These are phyloP conservation scores for Rhodotorula sp. DNA, from an alignment of 1,284 basidiomycete genomes.

Conservation along the genomic window DNA sequence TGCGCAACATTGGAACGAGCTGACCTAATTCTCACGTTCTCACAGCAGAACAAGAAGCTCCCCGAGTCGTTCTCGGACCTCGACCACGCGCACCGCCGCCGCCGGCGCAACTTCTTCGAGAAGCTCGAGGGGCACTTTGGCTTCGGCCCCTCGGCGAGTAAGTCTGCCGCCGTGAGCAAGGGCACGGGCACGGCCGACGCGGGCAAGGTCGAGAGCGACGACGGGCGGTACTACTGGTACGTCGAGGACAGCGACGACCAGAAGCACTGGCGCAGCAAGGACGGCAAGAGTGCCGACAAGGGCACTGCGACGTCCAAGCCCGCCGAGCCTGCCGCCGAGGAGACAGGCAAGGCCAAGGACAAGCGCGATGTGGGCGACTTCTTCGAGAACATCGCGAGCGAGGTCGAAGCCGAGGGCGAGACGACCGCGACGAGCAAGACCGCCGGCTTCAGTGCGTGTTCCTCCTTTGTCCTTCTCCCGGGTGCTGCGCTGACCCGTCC, in stretches of 20 bases:
- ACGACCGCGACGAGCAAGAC: not conserved
- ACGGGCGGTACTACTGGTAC: constrained; percentile 21
- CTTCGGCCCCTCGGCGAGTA: not conserved
- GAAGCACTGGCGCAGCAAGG: constrained; percentile 3
- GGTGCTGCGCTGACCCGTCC: not conserved
- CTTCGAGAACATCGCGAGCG: constrained; percentile 4
- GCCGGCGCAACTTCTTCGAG: not conserved
- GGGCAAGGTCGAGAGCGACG: not conserved
- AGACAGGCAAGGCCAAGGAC: not conserved
- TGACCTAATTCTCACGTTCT: not conserved
- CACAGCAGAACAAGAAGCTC: constrained; percentile 2
- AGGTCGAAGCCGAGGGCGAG: not conserved
- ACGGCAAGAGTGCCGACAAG: not conserved
- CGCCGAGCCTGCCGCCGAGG: too few species aligned
- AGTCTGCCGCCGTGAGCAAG: not conserved
- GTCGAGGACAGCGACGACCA: constrained; percentile 11
- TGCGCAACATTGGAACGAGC: not conserved
- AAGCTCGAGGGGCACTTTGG: not conserved
- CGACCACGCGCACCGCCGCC: not conserved
- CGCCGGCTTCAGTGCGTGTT: not conserved
- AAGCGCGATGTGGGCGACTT: not conserved
- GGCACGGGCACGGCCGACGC: not conserved
- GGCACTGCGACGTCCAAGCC: too few species aligned
- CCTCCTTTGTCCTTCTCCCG: not conserved
- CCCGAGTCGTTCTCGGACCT: not conserved